A percentile compares a stretch with the other conserved stretches of the same genome.
Conservation (phyloP, 805 yeast genomes). For the Metschnikowia reukaufii region DNA sequence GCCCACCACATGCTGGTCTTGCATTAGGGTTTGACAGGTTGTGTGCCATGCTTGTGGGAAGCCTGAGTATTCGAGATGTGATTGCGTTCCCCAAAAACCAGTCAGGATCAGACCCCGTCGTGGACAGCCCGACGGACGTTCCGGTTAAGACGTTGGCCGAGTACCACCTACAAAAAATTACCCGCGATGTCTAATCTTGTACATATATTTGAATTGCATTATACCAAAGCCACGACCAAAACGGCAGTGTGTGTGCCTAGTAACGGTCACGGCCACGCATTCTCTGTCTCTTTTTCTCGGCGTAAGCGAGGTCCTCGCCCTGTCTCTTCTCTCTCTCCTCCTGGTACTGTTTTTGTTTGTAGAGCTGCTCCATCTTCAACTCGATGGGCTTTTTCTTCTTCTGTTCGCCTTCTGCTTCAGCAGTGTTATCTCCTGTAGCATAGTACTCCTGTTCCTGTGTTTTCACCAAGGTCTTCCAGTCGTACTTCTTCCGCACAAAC, state of each 20-base stretch:
- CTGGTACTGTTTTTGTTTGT: constrained; percentile 28
- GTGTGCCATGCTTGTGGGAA: constrained; percentile 85
- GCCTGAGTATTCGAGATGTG: constrained; percentile 81
- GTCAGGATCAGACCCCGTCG: constrained; percentile 84
- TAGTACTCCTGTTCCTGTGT: constrained; percentile 37
- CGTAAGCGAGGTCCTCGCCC: constrained; percentile 21
- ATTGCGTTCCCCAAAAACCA: constrained; percentile 95
- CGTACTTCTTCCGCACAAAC: constrained; percentile 68
- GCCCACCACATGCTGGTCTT: constrained; percentile 98
- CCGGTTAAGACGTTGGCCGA: constrained; percentile 47
- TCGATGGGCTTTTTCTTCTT: constrained; percentile 41
- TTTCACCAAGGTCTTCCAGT: constrained; percentile 74
- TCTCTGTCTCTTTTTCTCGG: constrained; percentile 15
- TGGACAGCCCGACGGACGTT: constrained; percentile 78
- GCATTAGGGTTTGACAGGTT: constrained; percentile 94
- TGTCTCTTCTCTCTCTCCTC: constrained; percentile 31
- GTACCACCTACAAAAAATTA: constrained; percentile 47
- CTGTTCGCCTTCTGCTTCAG: constrained; percentile 17
- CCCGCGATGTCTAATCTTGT: background rate
- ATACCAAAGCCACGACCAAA: background rate
- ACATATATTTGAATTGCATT: background rate
- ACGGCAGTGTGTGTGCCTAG: background rate
- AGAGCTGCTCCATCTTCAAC: constrained; percentile 40
- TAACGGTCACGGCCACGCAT: constrained; percentile 16
- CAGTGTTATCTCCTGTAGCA: constrained; percentile 21